Evolutionary conservation across 768 basidiomycete genomes (phyloP).

Genomic region (Termitomyces sp.): DNA sequence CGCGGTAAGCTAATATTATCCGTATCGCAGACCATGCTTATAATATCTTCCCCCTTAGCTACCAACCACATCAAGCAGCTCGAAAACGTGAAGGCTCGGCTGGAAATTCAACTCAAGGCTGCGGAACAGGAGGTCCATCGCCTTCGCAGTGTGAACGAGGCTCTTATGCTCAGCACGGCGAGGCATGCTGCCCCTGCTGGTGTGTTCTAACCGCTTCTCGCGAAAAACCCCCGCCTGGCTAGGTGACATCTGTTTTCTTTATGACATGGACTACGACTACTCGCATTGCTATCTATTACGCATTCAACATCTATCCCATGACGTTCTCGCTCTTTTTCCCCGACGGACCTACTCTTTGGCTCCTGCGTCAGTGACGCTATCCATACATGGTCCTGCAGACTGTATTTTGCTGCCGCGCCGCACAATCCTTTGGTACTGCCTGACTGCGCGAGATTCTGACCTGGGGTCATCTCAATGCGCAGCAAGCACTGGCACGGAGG

Average conservation of each 20-base stretch:
- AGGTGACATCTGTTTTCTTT: conserved; percentile 48
- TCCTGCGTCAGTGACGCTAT: conserved; percentile 28
- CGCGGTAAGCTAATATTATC: conserved; percentile 45
- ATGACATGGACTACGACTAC: conserved; percentile 38
- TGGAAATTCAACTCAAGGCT: conserved; percentile 71
- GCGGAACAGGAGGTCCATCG: conserved; percentile 79
- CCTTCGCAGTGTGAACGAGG: conserved; percentile 83
- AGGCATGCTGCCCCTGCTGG: conserved; percentile 51
- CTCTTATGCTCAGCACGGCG: conserved; percentile 80
- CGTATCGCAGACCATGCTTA: conserved; percentile 3
- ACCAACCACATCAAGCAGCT: conserved; percentile 85
- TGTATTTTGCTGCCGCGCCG: conserved; percentile 55
- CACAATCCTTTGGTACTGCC: conserved; percentile 26
- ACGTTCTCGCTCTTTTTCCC: conserved; percentile 27
- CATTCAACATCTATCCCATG: conserved; percentile 27
- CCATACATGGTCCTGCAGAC: conserved; percentile 23
- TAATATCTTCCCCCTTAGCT: conserved; percentile 35
- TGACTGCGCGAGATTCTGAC: conserved; percentile 26
- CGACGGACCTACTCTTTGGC: conserved; percentile 30
- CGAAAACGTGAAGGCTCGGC: conserved; percentile 70
- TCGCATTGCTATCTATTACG: conserved; percentile 40
- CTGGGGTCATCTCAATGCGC: conserved; percentile 32
- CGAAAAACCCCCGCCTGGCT: conserved; percentile 44
- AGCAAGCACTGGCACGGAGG: conserved; percentile 23
- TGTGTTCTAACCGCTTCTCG: conserved; percentile 15